Base-by-base conservation (phyloP, 805 yeast species). In the Candida andamanensis region DNA sequence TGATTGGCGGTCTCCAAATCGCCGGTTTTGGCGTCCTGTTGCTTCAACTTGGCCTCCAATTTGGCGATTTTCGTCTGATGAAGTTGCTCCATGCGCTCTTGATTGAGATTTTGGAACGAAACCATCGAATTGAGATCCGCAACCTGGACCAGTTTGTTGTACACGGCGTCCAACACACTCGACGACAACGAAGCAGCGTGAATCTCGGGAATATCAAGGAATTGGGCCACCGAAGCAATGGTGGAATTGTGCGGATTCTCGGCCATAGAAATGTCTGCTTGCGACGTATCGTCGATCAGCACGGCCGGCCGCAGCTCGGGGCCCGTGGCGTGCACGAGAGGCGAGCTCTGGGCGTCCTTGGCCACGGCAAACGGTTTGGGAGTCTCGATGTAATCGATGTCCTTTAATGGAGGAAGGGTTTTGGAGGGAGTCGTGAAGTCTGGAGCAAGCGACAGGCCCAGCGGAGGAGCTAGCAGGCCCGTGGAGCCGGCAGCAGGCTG, bases 191-290 rank as follows among this genome's bases (percentile, higher is more conserved):
- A 29, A 2, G 34, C 27, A 13, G 50, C 29, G 4, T 29, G 28
- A 2, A 45, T 35, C 14, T 49, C 49, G 6, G 54, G 52, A n/a
- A 58, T 39, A 4, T 49, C 47, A 10, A 63, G 41, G 29, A 50
- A 63, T 7, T 53, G 42, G 1, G 63, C 61, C 51, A 64, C 69
- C 58, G 63, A 63, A 54, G 69, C 61, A 56, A 59, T 62, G 52
- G 61, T 63, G 56, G 60, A 63, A 54, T 63, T 64, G 54, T 31
- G 26, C 21, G 18, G 18, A 12, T 33, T 32, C n/a, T 24, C 26
- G 9, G 24, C 19, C 26, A 28, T 24, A 4, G 36, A 24, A 6
- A 21, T 24, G 11, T 33, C 29, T 12, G 25, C 12, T 14, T 32
- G 27, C 10, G 31, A 27, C 11, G 21, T 20, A 13, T 31, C 29